phyloP scores from a whole-genome alignment of 179 eudicot genomes.

The Beta macrorhiza region DNA sequence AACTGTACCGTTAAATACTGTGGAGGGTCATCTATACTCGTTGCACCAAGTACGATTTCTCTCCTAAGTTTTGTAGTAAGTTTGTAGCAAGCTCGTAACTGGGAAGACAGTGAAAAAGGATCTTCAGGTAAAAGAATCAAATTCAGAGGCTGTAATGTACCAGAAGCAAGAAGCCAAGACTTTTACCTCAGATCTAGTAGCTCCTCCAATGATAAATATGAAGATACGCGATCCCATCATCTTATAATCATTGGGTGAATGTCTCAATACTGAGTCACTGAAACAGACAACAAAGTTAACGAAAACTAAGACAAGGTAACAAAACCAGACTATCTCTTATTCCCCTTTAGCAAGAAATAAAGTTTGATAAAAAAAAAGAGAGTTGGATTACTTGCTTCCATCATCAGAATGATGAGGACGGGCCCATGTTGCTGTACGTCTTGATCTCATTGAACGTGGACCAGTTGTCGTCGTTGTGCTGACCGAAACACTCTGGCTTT shows the following conservation, averaged over 20 bases:
- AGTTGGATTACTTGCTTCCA: conserved; percentile 50
- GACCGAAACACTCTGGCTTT: conserved; percentile 24
- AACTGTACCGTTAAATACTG: conserved; percentile 65
- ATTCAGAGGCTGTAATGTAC: background rate
- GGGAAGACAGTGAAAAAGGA: conserved; percentile 28
- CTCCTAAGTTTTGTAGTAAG: conserved; percentile 80
- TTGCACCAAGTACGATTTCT: conserved; percentile 80
- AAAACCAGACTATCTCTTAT: background rate
- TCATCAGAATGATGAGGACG: conserved; percentile 71
- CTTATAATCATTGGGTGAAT: conserved; percentile 55
- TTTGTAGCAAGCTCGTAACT: conserved; percentile 91
- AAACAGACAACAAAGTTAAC: conserved; percentile 15
- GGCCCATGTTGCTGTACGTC: conserved; percentile 93
- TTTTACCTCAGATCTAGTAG: conserved; percentile 92
- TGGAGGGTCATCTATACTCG: conserved; percentile 87
- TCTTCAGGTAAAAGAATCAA: conserved; percentile 5
- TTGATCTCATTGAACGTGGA: conserved; percentile 88
- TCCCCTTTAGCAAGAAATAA: background rate
- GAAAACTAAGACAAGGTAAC: background rate
- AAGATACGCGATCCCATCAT: conserved; percentile 87
- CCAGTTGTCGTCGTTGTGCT: conserved; percentile 35
- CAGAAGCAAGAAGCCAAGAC: background rate
- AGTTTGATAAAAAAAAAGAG: background rate
- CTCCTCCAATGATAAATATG: conserved; percentile 86
- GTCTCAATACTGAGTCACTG: conserved; percentile 73